These are phyloP conservation scores for Colletotrichum shisoi DNA, from an alignment of 2,329 filamentous ascomycete species.

Conservation along the genomic window DNA sequence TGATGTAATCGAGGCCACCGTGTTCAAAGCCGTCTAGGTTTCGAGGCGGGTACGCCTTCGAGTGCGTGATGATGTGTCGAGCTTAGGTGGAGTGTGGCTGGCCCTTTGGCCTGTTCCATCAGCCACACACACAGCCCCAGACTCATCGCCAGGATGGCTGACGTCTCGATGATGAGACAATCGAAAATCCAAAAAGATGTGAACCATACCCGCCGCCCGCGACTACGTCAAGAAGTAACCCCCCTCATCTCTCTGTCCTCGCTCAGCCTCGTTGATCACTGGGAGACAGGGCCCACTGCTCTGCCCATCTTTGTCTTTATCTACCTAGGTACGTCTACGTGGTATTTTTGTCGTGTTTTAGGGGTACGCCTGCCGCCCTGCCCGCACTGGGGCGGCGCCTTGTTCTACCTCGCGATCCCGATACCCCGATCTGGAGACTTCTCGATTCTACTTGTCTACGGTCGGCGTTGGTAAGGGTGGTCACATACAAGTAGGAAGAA, in stretches of 20 bases:
- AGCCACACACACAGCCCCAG: constrained; percentile 19
- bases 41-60: background rate
- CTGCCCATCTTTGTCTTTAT: background rate
- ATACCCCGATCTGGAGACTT: background rate
- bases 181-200: no score
- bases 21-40: constrained; percentile 27
- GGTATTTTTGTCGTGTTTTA: background rate
- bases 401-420: background rate
- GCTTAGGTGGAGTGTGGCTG: constrained; percentile 22
- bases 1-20: constrained; percentile 35
- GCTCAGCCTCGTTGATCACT: constrained; percentile 29
- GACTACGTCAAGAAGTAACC: background rate
- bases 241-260: background rate
- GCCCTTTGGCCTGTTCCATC: constrained; percentile 19
- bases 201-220: background rate
- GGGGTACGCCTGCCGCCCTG: background rate
- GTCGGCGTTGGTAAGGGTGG: constrained; percentile 7
- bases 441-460: background rate
- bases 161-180: constrained; percentile 8
- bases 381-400: background rate
- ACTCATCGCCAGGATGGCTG: background rate
- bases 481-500: no score
- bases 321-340: background rate
- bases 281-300: background rate
- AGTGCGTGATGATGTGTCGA: constrained; percentile 1